Evolutionary conservation across 2,329 filamentous ascomycete genomes (phyloP).

Genomic region (Trichoderma koningiopsis): DNA sequence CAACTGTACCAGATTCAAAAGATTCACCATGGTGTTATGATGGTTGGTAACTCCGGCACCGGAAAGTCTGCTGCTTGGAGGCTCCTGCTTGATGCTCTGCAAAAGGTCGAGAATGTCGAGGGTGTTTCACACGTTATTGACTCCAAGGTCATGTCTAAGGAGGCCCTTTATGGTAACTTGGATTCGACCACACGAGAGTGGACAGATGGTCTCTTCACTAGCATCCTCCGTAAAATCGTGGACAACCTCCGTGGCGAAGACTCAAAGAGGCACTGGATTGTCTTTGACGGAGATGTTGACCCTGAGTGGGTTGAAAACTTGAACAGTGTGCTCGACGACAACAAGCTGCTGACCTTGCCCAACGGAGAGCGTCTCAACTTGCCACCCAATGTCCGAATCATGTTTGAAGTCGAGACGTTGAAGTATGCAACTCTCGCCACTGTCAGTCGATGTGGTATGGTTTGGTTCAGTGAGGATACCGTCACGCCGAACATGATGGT

Average conservation of each 20-base stretch:
- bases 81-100: conserved; percentile 84
- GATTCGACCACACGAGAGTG: conserved; percentile 97
- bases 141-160: conserved; percentile 99
- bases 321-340: conserved; percentile 99
- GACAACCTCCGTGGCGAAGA: conserved; percentile 98
- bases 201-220: conserved; percentile 98
- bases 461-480: conserved; percentile 99
- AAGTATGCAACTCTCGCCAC: conserved; percentile 97
- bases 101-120: conserved; percentile 87
- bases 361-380: conserved; percentile 98
- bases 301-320: conserved; percentile 99
- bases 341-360: conserved; percentile 93
- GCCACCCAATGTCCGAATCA: conserved; percentile 93
- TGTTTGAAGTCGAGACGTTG: conserved; percentile 98
- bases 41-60: conserved; percentile 97
- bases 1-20: conserved; percentile 98
- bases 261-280: conserved; percentile 96
- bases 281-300: conserved; percentile 98
- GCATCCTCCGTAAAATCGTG: conserved; percentile 96
- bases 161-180: conserved; percentile 91
- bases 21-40: conserved; percentile 99
- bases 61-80: conserved; percentile 97
- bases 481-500: conserved; percentile 94
- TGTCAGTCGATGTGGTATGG: conserved; percentile 99
- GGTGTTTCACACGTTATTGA: conserved; percentile 97